Evolutionary conservation across 176 grass and related monocot genomes (phyloP).

Genomic region (Alloteropsis semialata): DNA sequence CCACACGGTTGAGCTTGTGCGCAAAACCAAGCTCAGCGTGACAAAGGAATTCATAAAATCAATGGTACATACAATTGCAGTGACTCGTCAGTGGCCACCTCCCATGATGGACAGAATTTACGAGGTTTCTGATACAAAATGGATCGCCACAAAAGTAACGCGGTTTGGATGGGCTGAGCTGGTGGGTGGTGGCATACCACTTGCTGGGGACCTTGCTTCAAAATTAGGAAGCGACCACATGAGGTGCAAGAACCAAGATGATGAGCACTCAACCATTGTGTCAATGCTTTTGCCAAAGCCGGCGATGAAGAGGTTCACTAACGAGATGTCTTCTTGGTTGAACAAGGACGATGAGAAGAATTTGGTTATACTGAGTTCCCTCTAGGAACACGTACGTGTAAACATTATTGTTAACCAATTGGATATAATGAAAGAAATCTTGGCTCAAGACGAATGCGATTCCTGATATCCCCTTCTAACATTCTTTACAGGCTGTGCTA

Average conservation of each 20-base stretch:
- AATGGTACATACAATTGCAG: slow-evolving; percentile 10
- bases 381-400: slow-evolving; percentile 6
- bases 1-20: slow-evolving; percentile 24
- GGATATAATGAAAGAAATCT: background rate
- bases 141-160: background rate
- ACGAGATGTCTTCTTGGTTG: slow-evolving; percentile 34
- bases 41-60: slow-evolving; percentile 18
- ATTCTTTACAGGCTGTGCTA: too few relatives aligned
- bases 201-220: slow-evolving; percentile 23
- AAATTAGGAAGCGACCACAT: slow-evolving; percentile 35
- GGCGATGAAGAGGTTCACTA: slow-evolving; percentile 9
- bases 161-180: slow-evolving; percentile 33
- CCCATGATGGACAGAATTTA: slow-evolving; percentile 22
- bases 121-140: slow-evolving; percentile 37
- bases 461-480: background rate
- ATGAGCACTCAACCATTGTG: slow-evolving; percentile 20
- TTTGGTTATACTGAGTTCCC: slow-evolving; percentile 20
- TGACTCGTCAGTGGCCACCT: slow-evolving; percentile 4
- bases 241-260: slow-evolving; percentile 23
- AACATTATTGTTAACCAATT: background rate
- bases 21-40: slow-evolving; percentile 19
- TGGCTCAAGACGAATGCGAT: background rate
- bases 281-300: slow-evolving; percentile 23
- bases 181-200: slow-evolving; percentile 30
- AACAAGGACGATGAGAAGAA: slow-evolving; percentile 23